A percentile compares a stretch with the other conserved stretches of the same genome.
Evolutionary conservation across 257 asterid species (phyloP).

Genomic region (Nicotiana tabacum): DNA sequence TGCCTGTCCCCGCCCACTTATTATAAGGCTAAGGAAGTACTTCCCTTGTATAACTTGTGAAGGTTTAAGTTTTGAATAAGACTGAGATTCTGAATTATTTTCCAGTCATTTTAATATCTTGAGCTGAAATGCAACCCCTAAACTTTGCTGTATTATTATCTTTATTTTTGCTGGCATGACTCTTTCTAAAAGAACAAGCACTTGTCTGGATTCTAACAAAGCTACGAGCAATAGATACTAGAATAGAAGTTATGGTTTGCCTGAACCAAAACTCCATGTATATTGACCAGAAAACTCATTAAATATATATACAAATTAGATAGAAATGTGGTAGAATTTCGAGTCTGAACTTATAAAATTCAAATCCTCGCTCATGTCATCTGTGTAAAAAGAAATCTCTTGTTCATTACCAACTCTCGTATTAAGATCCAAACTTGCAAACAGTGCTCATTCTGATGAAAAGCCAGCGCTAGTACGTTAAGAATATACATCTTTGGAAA

Average conservation of each 20-base stretch:
- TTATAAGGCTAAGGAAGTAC: not conserved
- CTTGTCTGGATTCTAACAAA: too few relatives aligned
- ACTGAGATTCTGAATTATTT: not conserved
- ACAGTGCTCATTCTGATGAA: too few relatives aligned
- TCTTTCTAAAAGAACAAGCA: not conserved
- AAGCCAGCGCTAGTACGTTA: not conserved
- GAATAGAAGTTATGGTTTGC: too few relatives aligned
- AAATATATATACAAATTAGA: too few relatives aligned
- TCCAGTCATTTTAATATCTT: not conserved
- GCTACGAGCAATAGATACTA: too few relatives aligned
- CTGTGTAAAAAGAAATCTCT: too few relatives aligned
- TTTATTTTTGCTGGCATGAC: not conserved
- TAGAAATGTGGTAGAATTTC: too few relatives aligned
- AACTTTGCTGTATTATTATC: not conserved
- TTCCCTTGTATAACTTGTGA: not conserved
- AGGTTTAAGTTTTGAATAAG: not conserved
- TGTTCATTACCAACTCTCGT: not conserved
- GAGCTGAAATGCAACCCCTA: not conserved
- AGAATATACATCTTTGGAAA: not conserved
- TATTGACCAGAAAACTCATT: too few relatives aligned
- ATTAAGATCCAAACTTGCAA: not conserved
- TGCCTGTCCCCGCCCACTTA: not conserved
- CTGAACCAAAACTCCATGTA: too few relatives aligned
- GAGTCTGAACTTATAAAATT: too few relatives aligned
- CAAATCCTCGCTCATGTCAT: too few relatives aligned